Evolutionary conservation across 75 land plant species (phyloP).

Genomic region (Chamaecyparis obtusa): DNA sequence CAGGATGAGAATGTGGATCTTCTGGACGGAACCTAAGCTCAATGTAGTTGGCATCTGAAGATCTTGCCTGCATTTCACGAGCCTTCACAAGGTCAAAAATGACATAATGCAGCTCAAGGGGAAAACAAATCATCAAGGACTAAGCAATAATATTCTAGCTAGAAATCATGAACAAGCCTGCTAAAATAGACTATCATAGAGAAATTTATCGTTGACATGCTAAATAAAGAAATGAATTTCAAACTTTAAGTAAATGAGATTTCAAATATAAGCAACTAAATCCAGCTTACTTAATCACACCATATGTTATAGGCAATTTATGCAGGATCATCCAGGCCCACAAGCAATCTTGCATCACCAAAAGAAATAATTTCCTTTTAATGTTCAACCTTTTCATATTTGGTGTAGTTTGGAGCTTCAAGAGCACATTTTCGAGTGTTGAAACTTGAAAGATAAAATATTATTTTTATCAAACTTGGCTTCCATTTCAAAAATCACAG

Average conservation of each 20-base stretch:
- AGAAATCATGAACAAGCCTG: neutral
- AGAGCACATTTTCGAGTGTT: too few species aligned
- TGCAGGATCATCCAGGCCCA: neutral
- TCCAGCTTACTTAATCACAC: neutral
- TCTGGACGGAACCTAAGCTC: slow-evolving; percentile 92
- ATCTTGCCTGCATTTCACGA: slow-evolving; percentile 42
- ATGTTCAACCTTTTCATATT: too few species aligned
- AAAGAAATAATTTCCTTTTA: too few species aligned
- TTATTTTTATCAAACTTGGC: too few species aligned
- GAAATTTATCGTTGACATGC: neutral
- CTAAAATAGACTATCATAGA: neutral
- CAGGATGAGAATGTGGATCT: slow-evolving; percentile 91
- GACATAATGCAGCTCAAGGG: slow-evolving; percentile 2
- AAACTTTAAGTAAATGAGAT: neutral
- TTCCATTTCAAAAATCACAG: too few species aligned
- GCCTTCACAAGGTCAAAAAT: neutral
- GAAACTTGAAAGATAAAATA: too few species aligned
- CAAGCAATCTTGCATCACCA: neutral
- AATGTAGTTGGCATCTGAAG: slow-evolving; percentile 49
- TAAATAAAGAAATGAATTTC: neutral
- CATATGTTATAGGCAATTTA: neutral
- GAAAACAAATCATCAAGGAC: slow-evolving; percentile 2
- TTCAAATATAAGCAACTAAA: neutral
- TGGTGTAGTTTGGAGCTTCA: too few species aligned
- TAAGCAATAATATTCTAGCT: neutral